A percentile compares a stretch with the other conserved stretches of the same genome.
Evolutionary conservation across 768 basidiomycete genomes (phyloP).

Genomic region (Tulasnella sp.): DNA sequence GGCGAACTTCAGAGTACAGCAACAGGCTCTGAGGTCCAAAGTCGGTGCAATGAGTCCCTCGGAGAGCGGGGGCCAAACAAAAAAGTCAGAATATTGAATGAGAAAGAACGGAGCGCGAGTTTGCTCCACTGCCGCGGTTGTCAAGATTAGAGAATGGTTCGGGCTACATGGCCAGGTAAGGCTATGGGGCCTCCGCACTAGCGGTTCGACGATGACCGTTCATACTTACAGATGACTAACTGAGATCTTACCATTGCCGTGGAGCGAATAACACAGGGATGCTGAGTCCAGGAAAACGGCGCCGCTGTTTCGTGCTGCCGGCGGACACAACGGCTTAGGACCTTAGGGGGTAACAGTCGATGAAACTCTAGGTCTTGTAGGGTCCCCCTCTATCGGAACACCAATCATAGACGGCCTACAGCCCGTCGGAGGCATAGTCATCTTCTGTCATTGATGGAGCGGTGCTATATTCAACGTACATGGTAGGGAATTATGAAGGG

Average conservation of each 20-base stretch:
- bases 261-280: neutral
- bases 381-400: neutral
- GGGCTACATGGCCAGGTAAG: neutral
- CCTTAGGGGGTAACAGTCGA: neutral
- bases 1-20: neutral
- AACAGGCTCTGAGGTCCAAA: neutral
- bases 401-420: neutral
- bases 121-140: conserved; percentile 1
- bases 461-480: neutral
- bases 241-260: neutral
- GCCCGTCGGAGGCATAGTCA: neutral
- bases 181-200: neutral
- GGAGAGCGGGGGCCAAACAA: neutral
- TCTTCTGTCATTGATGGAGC: neutral
- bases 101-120: neutral
- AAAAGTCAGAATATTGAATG: neutral
- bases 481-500: neutral
- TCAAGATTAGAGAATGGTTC: neutral
- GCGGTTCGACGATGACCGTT: neutral
- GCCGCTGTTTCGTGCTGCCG: neutral
- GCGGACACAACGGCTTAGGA: neutral
- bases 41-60: conserved; percentile 1
- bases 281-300: neutral
- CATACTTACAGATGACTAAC: neutral
- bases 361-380: conserved; percentile 3